A percentile compares a stretch with the other conserved stretches of the same genome.
phyloP scores from a whole-genome alignment of 2,329 filamentous ascomycete genomes.

The Zasmidium citrigriseum region DNA sequence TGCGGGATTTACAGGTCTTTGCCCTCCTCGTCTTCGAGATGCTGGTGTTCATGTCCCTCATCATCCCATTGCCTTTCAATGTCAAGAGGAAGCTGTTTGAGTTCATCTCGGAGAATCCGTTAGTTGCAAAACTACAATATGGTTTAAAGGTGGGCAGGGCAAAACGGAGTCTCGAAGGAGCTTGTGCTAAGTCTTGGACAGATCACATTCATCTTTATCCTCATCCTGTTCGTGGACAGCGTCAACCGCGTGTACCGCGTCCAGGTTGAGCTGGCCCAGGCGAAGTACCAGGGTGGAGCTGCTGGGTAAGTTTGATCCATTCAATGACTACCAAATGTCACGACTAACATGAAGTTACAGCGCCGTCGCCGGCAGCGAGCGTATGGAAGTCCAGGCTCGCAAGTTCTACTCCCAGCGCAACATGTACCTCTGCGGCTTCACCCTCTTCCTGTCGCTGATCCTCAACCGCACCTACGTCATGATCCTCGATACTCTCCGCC shows the following conservation, averaged over 20 bases:
- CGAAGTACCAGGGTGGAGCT: constrained; percentile 59
- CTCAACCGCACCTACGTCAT: constrained; percentile 98
- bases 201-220: constrained; percentile 98
- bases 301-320: constrained; percentile 47
- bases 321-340: neutral
- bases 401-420: constrained; percentile 99
- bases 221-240: constrained; percentile 96
- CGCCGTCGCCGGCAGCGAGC: constrained; percentile 78
- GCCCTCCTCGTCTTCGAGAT: constrained; percentile 81
- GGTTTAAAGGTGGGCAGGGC: constrained; percentile 73
- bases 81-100: constrained; percentile 85
- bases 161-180: neutral
- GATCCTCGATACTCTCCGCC: constrained; percentile 87
- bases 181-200: constrained; percentile 31
- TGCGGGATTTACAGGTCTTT: constrained; percentile 65
- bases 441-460: constrained; percentile 96
- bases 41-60: constrained; percentile 74
- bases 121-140: constrained; percentile 92
- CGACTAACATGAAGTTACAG: constrained; percentile 44
- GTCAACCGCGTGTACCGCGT: constrained; percentile 96
- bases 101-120: constrained; percentile 88
- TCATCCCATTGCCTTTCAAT: constrained; percentile 85
- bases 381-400: constrained; percentile 96
- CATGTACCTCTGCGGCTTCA: constrained; percentile 99
- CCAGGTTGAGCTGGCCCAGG: constrained; percentile 79